A percentile compares a stretch with the other conserved stretches of the same genome.
These are phyloP conservation scores for Cicer arietinum DNA, from an alignment of 306 rosid species.

Conservation along the genomic window DNA sequence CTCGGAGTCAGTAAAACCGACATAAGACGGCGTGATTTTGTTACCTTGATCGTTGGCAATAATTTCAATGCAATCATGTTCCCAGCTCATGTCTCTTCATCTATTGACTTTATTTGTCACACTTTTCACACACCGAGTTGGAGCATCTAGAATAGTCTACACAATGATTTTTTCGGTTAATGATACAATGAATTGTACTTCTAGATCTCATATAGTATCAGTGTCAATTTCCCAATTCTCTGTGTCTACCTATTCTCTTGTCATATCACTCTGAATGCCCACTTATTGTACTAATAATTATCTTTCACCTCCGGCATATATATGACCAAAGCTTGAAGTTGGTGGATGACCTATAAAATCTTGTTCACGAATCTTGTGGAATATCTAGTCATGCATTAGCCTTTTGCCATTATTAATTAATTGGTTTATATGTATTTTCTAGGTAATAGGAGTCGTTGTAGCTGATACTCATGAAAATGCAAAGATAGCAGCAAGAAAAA, in stretches of 20 bases:
- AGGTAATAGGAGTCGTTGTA: conserved; percentile 91
- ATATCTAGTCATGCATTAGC: conserved; percentile 39
- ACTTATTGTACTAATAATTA: not conserved
- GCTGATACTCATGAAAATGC: conserved; percentile 98
- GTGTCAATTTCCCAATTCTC: conserved; percentile 18
- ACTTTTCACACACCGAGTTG: conserved; percentile 19
- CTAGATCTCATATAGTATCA: conserved; percentile 26
- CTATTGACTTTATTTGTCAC: conserved; percentile 1
- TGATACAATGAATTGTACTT: conserved; percentile 35
- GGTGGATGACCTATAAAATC: conserved; percentile 21
- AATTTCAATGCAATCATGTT: not conserved
- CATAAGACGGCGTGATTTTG: too few relatives aligned
- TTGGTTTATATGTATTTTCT: conserved; percentile 43
- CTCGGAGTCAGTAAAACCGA: too few relatives aligned
- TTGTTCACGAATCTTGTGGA: conserved; percentile 28
- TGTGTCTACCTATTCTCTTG: conserved; percentile 14
- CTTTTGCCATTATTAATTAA: conserved; percentile 29
- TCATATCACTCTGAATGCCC: conserved; percentile 16
- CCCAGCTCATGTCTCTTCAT: conserved; percentile 22
- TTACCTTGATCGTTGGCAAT: too few relatives aligned
- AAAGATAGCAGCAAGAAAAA: conserved; percentile 75
- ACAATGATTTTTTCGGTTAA: conserved; percentile 18
- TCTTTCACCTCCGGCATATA: conserved; percentile 14
- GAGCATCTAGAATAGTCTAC: conserved; percentile 35
- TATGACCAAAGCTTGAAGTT: conserved; percentile 20